These are phyloP conservation scores for Crithidia thermophila DNA, from an alignment of 208 protist species.

Conservation along the genomic window DNA sequence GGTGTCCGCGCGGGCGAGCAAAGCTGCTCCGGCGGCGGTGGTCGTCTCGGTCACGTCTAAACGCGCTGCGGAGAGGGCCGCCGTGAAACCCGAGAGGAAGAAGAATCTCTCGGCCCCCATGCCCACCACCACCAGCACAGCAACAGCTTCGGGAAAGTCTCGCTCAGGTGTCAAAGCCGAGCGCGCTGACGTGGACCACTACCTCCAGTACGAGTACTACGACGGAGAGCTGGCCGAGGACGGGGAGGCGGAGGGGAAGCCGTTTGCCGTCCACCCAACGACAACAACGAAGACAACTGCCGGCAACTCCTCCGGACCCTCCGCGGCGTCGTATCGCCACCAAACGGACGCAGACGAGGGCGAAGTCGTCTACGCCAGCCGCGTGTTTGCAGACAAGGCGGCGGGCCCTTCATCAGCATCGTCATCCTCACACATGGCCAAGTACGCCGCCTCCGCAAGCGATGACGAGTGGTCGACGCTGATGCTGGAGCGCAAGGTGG, in stretches of 20 bases:
- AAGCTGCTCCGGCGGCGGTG: conserved; percentile 1
- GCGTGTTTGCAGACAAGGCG: too few relatives aligned
- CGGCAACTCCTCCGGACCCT: too few relatives aligned
- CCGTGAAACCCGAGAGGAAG: neutral
- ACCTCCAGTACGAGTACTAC: conserved; percentile 26
- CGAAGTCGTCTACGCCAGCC: conserved; percentile 17
- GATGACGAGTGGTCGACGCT: conserved; percentile 28
- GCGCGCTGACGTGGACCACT: conserved; percentile 7
- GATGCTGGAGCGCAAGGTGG: conserved; percentile 64
- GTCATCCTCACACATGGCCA: conserved; percentile 13
- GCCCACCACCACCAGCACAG: neutral
- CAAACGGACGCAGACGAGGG: conserved; percentile 6
- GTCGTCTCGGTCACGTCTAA: conserved; percentile 14
- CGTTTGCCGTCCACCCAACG: neutral
- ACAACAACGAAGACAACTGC: neutral
- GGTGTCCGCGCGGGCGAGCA: neutral
- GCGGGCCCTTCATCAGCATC: neutral
- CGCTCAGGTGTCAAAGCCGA: neutral
- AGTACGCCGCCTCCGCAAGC: conserved; percentile 3
- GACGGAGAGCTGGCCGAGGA: conserved; percentile 11
- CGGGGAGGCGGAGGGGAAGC: neutral
- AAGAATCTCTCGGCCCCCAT: neutral
- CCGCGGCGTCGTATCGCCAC: too few relatives aligned
- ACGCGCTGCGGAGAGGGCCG: neutral
- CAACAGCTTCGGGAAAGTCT: neutral